These are phyloP conservation scores for Penicillium corylophilum DNA, from an alignment of 2,329 filamentous ascomycete species.

Conservation along the genomic window DNA sequence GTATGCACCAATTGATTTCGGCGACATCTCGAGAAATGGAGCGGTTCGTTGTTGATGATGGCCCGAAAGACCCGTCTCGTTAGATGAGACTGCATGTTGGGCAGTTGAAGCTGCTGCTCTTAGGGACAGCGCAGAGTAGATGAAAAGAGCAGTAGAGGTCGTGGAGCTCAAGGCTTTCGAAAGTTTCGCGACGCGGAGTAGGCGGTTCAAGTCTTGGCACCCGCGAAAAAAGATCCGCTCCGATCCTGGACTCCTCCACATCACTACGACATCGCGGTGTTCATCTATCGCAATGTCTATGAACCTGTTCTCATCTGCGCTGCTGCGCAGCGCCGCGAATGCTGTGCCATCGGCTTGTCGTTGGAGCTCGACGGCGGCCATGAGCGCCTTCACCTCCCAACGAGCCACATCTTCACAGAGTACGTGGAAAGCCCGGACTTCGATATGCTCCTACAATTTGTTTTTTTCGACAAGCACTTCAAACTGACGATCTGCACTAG, in stretches of 20 bases:
- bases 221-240: conserved; percentile 28
- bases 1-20: conserved; percentile 32
- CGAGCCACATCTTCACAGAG: conserved; percentile 19
- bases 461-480: background rate
- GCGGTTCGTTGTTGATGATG: conserved; percentile 46
- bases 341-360: conserved; percentile 28
- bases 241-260: background rate
- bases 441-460: background rate
- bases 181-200: conserved; percentile 25
- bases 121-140: background rate
- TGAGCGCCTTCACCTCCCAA: conserved; percentile 28
- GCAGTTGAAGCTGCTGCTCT: background rate
- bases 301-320: conserved; percentile 27
- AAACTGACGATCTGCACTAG: conserved; percentile 12
- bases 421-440: conserved; percentile 12
- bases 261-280: background rate
- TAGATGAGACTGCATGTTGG: conserved; percentile 46
- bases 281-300: conserved; percentile 26
- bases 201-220: conserved; percentile 32
- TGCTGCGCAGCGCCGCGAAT: conserved; percentile 26
- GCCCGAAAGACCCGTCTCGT: conserved; percentile 46
- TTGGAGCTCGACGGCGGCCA: conserved; percentile 36
- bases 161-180: background rate
- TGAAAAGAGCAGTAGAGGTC: background rate
- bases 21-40: conserved; percentile 40